Evolutionary conservation across 2,329 filamentous ascomycete species (phyloP), one percentile per base, ranked within the genome.

Genomic region (Penicillium thymicola): DNA sequence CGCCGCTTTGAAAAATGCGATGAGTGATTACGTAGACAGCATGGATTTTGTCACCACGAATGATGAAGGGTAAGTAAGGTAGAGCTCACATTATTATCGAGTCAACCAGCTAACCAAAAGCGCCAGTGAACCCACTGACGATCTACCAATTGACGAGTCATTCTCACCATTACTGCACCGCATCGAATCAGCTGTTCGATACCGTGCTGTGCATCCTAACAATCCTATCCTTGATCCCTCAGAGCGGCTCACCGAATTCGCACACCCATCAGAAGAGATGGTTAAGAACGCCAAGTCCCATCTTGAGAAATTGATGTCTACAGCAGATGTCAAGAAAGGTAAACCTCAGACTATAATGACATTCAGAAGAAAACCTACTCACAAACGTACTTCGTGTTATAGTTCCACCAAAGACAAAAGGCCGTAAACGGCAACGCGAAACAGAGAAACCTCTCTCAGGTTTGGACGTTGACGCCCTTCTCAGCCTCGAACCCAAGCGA

Each of bases 1-100:
- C 10, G 81, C 89, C 2, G 85, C 89, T 32, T 80, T 99, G 25
- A 82, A 85, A 52, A 78, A 87, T 47, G 88, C 91, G 1, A 97
- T 99, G 92, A 88, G 87, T 70, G 85, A 90, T 61, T 97, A 93
- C 65, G 91, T 99, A 8, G 91, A 97, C 70, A 85, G 85, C 8
- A 96, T 99, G 93, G 92, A 97, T 67, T 78, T 99, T 2, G 63
- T 88, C 66, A 88, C 82, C 10, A 82, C 80, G 44, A 88, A 96
- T 65, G 89, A 94, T 44, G 83, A 92, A 42, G 90, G 87, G 85
- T 89, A 75, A 67, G 81, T 44, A 9, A 75, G 66, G 81, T 44
- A 9, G 0, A 21, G 1, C 4, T 28, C 4, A 23, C 16, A 28
- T 37, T 23, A 37, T 42, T 18, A n/a, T 38, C 4, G 18, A 14